A percentile compares a stretch with the other conserved stretches of the same genome.
phyloP scores from a whole-genome alignment of 805 yeast genomes.

The Candida multigemmis region DNA sequence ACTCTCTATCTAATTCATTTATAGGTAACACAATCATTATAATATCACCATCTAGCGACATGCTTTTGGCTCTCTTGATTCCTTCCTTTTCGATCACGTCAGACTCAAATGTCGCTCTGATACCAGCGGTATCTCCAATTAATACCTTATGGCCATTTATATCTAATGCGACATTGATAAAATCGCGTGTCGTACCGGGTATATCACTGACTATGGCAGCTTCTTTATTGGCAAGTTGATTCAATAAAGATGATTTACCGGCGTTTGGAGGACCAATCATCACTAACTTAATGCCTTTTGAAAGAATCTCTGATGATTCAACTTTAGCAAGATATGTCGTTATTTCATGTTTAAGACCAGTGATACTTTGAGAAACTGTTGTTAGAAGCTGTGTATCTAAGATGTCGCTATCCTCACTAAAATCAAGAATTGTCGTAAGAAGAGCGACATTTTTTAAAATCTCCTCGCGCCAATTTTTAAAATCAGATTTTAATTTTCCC shows the following conservation, averaged over 20 bases:
- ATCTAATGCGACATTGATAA: slow-evolving; percentile 73
- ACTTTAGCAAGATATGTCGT: slow-evolving; percentile 35
- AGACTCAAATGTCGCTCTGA: slow-evolving; percentile 38
- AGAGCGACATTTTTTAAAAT: slow-evolving; percentile 63
- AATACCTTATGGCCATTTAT: slow-evolving; percentile 77
- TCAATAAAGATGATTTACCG: slow-evolving; percentile 85
- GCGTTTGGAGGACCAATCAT: slow-evolving; percentile 93
- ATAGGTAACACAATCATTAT: slow-evolving; percentile 58
- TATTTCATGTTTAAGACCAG: slow-evolving; percentile 36
- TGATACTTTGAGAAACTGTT: slow-evolving; percentile 37
- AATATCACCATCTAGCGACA: slow-evolving; percentile 55
- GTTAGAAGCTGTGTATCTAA: slow-evolving; percentile 51
- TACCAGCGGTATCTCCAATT: slow-evolving; percentile 90
- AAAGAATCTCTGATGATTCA: slow-evolving; percentile 50
- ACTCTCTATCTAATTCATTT: slow-evolving; percentile 9
- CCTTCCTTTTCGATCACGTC: slow-evolving; percentile 75
- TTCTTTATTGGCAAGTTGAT: slow-evolving; percentile 65
- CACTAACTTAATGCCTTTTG: slow-evolving; percentile 64
- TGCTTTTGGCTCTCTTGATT: slow-evolving; percentile 61
- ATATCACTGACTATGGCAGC: slow-evolving; percentile 85
- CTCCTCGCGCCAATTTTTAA: slow-evolving; percentile 56
- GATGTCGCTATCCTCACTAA: slow-evolving; percentile 87
- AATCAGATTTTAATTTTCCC: slow-evolving; percentile 52
- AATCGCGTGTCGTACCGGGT: slow-evolving; percentile 92
- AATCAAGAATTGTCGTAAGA: slow-evolving; percentile 84